Base-by-base conservation (phyloP, 768 basidiomycete species). In the Russula virescens region DNA sequence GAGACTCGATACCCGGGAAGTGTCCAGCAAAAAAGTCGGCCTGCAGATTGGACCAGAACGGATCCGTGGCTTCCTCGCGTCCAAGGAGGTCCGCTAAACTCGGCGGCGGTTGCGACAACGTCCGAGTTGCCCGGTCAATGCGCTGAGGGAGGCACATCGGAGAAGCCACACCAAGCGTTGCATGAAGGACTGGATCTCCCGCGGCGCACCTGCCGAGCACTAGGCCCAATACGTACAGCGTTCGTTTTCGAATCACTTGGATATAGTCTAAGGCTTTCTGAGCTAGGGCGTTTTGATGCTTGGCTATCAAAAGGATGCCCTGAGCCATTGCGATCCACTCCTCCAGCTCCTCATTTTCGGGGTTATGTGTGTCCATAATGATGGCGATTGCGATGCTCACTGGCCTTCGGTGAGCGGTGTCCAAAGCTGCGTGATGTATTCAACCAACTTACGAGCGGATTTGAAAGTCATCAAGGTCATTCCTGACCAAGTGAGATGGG, bases 1-100 rank as follows among this genome's bases (percentile, higher is more conserved):
- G 54, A 4, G 69, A 67, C 64, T 70, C 69, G 8, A 70, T 51
- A 31, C 69, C 69, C 23, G 69, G 69, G 48, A 70, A 70, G 58
- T 68, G 66, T 11, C 69, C 69, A 8, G 62, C 62, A 53, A 66
- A 70, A 34, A 69, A 62, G 6, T 58, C 53, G 1, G 67, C 21
- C 23, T 38, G 54, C 7, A 60, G 45, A 18, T 58, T 59, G 19
- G 62, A 38, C 68, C 68, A 69, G 21, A 68, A 45, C 38, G 64
- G 55, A 23, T 70, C 60, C 26, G 18, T 43, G 4, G 55, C 58
- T 23, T 46, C 46, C 19, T 69, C 68, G 11, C 48, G 55, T 23
- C 69, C 69, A 10, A 69, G 56, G 21, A 62, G 58, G 43, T 69
- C 69, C n/a, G 42, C 25, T 23, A 69, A 16, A 43, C 51, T 56